A percentile compares a stretch with the other conserved stretches of the same genome.
Evolutionary conservation across 2,329 filamentous ascomycete species (phyloP).

Genomic region (Cucurbitaria berberidis): DNA sequence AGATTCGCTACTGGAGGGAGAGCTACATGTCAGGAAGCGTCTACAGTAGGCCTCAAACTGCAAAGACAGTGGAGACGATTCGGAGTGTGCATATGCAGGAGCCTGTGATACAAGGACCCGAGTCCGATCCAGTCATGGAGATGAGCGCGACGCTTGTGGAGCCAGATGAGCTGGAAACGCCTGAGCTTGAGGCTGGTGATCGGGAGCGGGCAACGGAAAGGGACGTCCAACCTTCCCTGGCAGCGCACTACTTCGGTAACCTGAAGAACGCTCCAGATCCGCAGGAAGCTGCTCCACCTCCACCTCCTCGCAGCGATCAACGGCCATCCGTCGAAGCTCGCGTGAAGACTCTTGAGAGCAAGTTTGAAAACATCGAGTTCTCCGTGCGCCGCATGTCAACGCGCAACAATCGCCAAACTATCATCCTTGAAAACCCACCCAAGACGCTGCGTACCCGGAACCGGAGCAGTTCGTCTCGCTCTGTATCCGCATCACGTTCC

Average conservation of each 20-base stretch:
- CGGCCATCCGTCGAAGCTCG: constrained; percentile 45
- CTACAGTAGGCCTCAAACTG: constrained; percentile 45
- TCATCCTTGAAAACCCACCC: constrained; percentile 48
- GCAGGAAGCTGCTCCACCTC: constrained; percentile 16
- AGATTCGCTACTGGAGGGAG: constrained; percentile 46
- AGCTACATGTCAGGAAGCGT: constrained; percentile 43
- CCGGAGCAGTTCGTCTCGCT: constrained; percentile 31
- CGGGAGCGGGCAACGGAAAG: constrained; percentile 2
- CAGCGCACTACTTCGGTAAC: constrained; percentile 48
- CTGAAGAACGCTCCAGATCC: constrained; percentile 28
- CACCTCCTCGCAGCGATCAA: constrained; percentile 17
- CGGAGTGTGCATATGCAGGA: constrained; percentile 32
- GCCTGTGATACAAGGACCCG: constrained; percentile 23
- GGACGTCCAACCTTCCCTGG: constrained; percentile 26
- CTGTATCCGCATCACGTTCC: constrained; percentile 13
- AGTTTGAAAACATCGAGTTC: constrained; percentile 36
- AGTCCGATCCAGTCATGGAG: constrained; percentile 25
- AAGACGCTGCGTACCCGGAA: constrained; percentile 41
- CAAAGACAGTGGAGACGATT: constrained; percentile 40
- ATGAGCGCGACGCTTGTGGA: constrained; percentile 34
- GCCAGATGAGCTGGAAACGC: constrained; percentile 22
- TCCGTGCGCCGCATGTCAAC: constrained; percentile 42
- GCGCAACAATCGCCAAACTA: constrained; percentile 46
- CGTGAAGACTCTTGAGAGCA: constrained; percentile 40
- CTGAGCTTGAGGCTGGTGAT: constrained; percentile 1